Base-by-base conservation (phyloP, 2,329 filamentous ascomycete genomes). In the Chaetomium olivaceum region DNA sequence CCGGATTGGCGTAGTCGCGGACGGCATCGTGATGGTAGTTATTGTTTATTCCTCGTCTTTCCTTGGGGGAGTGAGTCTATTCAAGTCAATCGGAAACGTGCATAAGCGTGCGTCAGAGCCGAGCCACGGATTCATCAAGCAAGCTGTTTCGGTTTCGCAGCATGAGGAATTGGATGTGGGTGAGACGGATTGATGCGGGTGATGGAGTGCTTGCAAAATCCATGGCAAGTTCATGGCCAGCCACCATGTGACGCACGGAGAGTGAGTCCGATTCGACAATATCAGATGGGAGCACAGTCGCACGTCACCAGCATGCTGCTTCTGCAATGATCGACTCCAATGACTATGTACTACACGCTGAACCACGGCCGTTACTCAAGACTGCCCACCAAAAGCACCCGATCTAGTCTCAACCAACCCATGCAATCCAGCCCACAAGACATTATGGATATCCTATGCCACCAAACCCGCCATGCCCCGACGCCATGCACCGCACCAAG, bases 381-480 rank as follows among this genome's bases (percentile, higher is more conserved):
- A 46, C 36, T 58, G 31, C 31, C 21, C 60, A 36, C 16, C 29
- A 39, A 9, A 39, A 9, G 9, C 14, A 19, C 33, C 46, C 27
- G 39, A 43, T 27, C 29, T 19, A 14, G 21, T 33, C 29, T 23
- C 21, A 36, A 16, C 33, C 29, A 63, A 52, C 61, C 61, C 31
- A 63, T 59, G 57, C 59, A 65, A 65, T 63, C 62, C 51, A 67
- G 64, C 58, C 33, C 27, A 58, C 61, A 63, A 69, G 46, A 64
- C 63, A 66, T 67, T 66, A 62, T 43, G 65, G 52, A 65, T 63
- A 67, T 69, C 65, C 61, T 48, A 59, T 64, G 62, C 57, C 61
- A 21, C 58, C 51, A 55, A 64, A 31, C 16, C 51, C 51, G 25
- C 58, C 52, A 59, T 64, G 46, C 46, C 52, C 58, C 21, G 39